Conservation (phyloP, 371 early-diverging fungal genomes). For the Circinella minor region DNA sequence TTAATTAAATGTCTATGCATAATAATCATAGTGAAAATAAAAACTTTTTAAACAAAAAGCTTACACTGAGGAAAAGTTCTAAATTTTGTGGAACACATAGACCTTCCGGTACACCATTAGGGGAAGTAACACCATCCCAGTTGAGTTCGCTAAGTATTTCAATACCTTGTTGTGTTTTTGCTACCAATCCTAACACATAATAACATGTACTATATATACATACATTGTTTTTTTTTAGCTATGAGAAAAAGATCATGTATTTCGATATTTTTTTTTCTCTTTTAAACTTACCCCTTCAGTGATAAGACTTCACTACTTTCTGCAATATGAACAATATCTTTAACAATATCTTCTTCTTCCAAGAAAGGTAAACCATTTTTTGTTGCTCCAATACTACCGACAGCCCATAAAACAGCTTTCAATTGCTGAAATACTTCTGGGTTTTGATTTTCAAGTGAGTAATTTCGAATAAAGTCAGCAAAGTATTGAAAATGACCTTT, state of each 20-base stretch:
- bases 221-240: not conserved
- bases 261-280: not conserved
- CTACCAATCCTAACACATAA: conserved; percentile 76
- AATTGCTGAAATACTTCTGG: conserved; percentile 53
- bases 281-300: conserved; percentile 70
- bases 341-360: conserved; percentile 71
- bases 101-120: conserved; percentile 60
- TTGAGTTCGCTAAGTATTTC: conserved; percentile 76
- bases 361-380: conserved; percentile 72
- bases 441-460: conserved; percentile 52
- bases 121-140: conserved; percentile 74
- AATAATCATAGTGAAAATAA: too few relatives aligned
- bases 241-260: too few relatives aligned
- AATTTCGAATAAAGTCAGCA: conserved; percentile 62
- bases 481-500: conserved; percentile 74
- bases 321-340: conserved; percentile 74
- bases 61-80: conserved; percentile 64
- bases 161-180: conserved; percentile 71
- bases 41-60: not conserved
- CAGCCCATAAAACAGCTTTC: conserved; percentile 84
- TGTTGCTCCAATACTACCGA: conserved; percentile 82
- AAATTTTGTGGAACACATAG: conserved; percentile 74
- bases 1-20: too few relatives aligned
- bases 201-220: conserved; percentile 69
- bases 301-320: conserved; percentile 72